Percentiles rank a stretch among this genome's conserved stretches.
These are phyloP conservation scores for Cryoendolithus antarcticus DNA, from an alignment of 2,329 filamentous ascomycete species.

Conservation along the genomic window DNA sequence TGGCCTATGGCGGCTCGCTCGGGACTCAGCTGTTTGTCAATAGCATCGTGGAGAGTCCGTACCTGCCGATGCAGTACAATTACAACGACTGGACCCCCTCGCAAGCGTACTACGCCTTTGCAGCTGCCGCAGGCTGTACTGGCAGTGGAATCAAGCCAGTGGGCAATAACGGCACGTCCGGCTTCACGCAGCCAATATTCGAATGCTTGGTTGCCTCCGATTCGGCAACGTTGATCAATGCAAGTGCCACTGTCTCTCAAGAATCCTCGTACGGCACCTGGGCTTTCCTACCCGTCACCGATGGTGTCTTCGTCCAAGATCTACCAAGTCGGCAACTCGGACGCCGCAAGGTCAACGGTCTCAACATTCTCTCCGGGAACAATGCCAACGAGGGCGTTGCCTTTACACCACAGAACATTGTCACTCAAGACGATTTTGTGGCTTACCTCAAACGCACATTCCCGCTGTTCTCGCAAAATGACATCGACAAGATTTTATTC, in stretches of 20 bases:
- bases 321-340: conserved; percentile 27
- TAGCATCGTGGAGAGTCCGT: conserved; percentile 35
- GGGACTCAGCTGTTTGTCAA: conserved; percentile 18
- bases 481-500: conserved; percentile 27
- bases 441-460: conserved; percentile 30
- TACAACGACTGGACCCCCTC: conserved; percentile 36
- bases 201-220: too few species aligned
- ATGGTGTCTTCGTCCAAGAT: conserved; percentile 27
- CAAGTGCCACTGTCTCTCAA: conserved; percentile 14
- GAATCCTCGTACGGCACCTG: conserved; percentile 28
- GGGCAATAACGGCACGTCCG: too few species aligned
- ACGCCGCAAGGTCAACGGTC: conserved; percentile 26
- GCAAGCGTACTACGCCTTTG: conserved; percentile 35
- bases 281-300: conserved; percentile 33
- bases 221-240: too few species aligned
- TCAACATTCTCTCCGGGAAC: conserved; percentile 28
- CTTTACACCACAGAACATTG: conserved; percentile 35
- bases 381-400: conserved; percentile 40
- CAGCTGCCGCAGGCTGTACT: conserved; percentile 28
- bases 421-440: conserved; percentile 28
- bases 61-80: conserved; percentile 42
- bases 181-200: too few species aligned
- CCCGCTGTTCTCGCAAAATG: conserved; percentile 28
- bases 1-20: conserved; percentile 15
- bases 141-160: too few species aligned